phyloP scores from a whole-genome alignment of 2,329 filamentous ascomycete genomes.

The Alternaria arbusti region DNA sequence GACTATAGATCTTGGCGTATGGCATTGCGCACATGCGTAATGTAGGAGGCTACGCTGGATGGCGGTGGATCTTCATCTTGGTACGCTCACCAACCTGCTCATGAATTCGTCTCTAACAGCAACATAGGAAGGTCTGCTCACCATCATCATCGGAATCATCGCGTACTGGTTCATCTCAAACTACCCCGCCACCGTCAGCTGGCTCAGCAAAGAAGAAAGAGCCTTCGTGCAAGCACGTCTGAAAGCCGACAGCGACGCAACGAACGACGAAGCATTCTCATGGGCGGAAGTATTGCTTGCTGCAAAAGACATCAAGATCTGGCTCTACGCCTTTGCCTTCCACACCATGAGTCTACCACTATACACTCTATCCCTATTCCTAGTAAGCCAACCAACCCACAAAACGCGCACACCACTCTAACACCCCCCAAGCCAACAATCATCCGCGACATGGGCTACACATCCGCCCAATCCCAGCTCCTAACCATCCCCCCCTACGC shows the following conservation, averaged over 20 bases:
- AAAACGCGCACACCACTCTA: background rate
- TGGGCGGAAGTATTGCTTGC: constrained; percentile 71
- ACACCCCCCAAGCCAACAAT: constrained; percentile 58
- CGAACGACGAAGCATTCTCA: constrained; percentile 69
- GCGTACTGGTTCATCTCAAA: constrained; percentile 69
- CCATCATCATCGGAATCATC: constrained; percentile 40
- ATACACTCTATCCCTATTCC: constrained; percentile 47
- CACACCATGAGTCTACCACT: constrained; percentile 71
- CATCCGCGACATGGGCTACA: constrained; percentile 54
- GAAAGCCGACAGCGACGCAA: constrained; percentile 72
- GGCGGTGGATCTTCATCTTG: constrained; percentile 52
- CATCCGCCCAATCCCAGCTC: constrained; percentile 51
- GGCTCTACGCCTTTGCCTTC: constrained; percentile 72
- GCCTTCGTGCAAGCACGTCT: constrained; percentile 67
- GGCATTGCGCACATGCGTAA: constrained; percentile 67
- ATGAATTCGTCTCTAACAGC: constrained; percentile 12
- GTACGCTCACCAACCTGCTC: constrained; percentile 19
- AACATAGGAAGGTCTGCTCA: constrained; percentile 44
- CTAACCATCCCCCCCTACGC: constrained; percentile 57
- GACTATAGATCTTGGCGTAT: constrained; percentile 49
- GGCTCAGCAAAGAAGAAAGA: constrained; percentile 61
- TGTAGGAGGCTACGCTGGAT: constrained; percentile 54
- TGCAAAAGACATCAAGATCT: constrained; percentile 54
- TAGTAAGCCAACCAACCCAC: constrained; percentile 36
- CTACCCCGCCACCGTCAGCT: constrained; percentile 66